Percentiles rank a stretch among this genome's conserved stretches.
Conservation (phyloP, 2,329 filamentous ascomycete species). For the Septoria petroselini region DNA sequence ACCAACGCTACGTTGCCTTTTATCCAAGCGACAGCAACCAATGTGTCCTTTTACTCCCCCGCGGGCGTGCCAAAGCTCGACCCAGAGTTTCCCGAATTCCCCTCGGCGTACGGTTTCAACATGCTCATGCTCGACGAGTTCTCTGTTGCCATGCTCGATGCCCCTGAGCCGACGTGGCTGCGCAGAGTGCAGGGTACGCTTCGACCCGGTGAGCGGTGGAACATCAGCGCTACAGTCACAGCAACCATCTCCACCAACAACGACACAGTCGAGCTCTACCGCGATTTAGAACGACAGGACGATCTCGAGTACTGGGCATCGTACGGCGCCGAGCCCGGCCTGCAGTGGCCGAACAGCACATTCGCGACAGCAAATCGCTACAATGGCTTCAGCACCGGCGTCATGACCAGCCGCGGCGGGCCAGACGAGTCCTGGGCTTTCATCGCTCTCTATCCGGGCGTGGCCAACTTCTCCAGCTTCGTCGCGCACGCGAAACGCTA, state of each 20-base stretch:
- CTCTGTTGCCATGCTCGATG: not conserved
- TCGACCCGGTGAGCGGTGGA: not conserved
- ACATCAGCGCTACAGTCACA: not conserved
- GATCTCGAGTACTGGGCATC: not conserved
- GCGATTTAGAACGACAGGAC: not conserved
- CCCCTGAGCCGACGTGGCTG: not conserved
- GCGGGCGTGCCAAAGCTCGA: not conserved
- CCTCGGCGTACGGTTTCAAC: slow-evolving; percentile 3
- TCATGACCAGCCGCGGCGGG: not conserved
- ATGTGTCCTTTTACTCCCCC: not conserved
- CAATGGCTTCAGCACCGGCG: not conserved
- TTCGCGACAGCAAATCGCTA: not conserved
- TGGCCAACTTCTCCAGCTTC: not conserved
- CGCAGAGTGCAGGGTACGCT: not conserved
- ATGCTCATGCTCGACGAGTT: not conserved
- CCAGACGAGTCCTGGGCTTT: not conserved
- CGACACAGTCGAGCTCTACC: not conserved
- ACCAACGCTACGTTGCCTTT: slow-evolving; percentile 6
- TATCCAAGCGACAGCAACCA: not conserved
- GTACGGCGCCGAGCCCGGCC: not conserved
- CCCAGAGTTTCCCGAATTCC: not conserved
- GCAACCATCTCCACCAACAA: not conserved
- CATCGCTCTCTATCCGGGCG: not conserved
- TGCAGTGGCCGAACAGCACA: not conserved
- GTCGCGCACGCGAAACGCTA: not conserved